phyloP scores from a whole-genome alignment of 2,329 filamentous ascomycete species.

The Trichoderma koningii region DNA sequence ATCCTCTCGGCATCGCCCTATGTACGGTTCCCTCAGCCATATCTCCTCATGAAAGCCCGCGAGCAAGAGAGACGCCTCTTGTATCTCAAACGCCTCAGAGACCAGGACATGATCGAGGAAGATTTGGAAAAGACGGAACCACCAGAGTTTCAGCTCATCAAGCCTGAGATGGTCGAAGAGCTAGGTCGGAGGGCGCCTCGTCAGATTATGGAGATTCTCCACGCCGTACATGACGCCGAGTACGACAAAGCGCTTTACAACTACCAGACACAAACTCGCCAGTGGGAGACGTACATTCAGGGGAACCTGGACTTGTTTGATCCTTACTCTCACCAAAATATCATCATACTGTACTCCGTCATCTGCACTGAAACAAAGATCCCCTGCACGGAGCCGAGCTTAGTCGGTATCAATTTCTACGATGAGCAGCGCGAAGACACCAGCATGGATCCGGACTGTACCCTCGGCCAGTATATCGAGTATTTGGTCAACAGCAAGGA shows the following conservation, averaged over 20 bases:
- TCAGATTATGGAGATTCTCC: slow-evolving; percentile 89
- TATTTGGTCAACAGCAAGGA: slow-evolving; percentile 78
- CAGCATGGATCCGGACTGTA: slow-evolving; percentile 81
- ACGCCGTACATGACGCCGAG: slow-evolving; percentile 93
- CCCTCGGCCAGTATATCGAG: slow-evolving; percentile 92
- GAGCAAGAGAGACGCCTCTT: slow-evolving; percentile 85
- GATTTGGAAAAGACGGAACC: slow-evolving; percentile 64
- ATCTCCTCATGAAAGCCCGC: slow-evolving; percentile 86
- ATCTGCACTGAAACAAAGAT: slow-evolving; percentile 94
- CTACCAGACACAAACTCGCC: slow-evolving; percentile 89
- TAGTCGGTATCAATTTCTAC: slow-evolving; percentile 92
- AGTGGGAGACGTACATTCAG: slow-evolving; percentile 94
- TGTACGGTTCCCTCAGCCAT: slow-evolving; percentile 91
- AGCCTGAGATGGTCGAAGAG: slow-evolving; percentile 91
- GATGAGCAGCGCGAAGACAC: slow-evolving; percentile 80
- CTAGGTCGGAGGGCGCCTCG: slow-evolving; percentile 77
- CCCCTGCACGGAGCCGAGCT: slow-evolving; percentile 85
- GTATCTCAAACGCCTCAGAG: slow-evolving; percentile 78
- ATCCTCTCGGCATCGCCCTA: slow-evolving; percentile 94
- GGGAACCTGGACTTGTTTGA: slow-evolving; percentile 89
- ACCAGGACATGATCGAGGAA: slow-evolving; percentile 66
- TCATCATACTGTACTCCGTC: slow-evolving; percentile 89
- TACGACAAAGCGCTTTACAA: slow-evolving; percentile 94
- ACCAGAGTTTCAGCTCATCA: slow-evolving; percentile 85
- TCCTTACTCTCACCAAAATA: slow-evolving; percentile 93